Evolutionary conservation across 2,329 filamentous ascomycete genomes (phyloP), one percentile per base, ranked within the genome.

Genomic region (Aspergillus ochraceus): DNA sequence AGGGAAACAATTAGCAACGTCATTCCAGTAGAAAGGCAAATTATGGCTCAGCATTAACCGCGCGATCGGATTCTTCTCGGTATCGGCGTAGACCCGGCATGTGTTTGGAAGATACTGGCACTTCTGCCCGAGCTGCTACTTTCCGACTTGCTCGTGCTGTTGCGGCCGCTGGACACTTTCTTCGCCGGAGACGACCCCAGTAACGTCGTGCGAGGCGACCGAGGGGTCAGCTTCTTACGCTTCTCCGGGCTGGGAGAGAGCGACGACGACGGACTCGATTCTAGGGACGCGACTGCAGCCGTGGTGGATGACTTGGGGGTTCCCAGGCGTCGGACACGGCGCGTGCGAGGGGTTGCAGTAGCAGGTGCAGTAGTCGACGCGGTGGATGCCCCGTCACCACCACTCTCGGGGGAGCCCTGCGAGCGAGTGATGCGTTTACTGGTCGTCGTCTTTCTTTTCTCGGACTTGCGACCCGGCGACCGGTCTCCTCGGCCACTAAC

Each of bases 81-180:
- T 60, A 71, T 71, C 36, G 73, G 74, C 1, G 74, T 76, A 54
- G 71, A 74, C 46, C 73, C 74, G n/a, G 74, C 73, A 55, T 68
- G 71, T 22, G 71, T 63, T 61, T 73, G 69, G 51, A 73, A 59
- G 39, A 71, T 61, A 60, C 59, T 73, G 54, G 70, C 68, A 54
- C 66, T 71, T 60, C 69, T 72, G 12, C 66, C 64, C 19, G 58
- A 63, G 49, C 49, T 60, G 49, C 64, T 61, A 29, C 64, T 63
- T 42, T 59, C 49, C 39, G 63, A 55, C n/a, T 61, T 64, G 45
- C 59, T 64, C 39, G 59, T 61, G 39, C 63, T 69, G 5, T 65
- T 61, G 51, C 64, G 68, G 14, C 58, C 62, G 55, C 61, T 66
- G 51, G 63, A 61, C 30, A 32, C 52, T 30, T 58, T 60, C 57